Evolutionary conservation across 257 asterid species (phyloP), one percentile per base, ranked within the genome.

Genomic region (Solanum tarapatanum): DNA sequence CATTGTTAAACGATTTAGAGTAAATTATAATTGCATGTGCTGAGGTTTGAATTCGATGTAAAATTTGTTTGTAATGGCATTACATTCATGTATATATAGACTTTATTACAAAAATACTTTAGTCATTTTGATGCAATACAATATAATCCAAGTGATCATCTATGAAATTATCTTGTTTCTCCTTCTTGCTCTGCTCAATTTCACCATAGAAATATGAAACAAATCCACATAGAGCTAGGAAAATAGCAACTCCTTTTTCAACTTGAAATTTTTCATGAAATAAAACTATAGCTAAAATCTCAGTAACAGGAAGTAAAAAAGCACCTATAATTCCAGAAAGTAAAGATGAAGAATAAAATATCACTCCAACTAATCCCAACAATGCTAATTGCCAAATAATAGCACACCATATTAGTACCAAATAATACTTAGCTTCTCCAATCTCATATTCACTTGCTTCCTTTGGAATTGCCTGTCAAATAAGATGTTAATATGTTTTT

Each of bases 291-390:
- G 39, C 77, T 70, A 70, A 30, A 3, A 70, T 32, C 8, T 70
- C 41, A 70, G 2, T 30, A 30, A 70, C 24, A 14, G 12, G 77
- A 70, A 70, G 41, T 3, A 70, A 70, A 4, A 70, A 30, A 2
- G 41, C 77, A 1, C 41, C 77, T 70, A 70, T 70, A 0, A 69
- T 69, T 69, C 76, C 39, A 14, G 36, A 69, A 8, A 69, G 12
- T 9, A 69, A 69, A 69, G 76, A 69, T 69, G 76, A 69, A 13
- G 76, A 69, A 69, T 30, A 69, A 19, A 69, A 69, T 6, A 69
- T 28, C 0, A 69, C 76, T 69, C 76, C 76, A 28, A 66, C 73
- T 24, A 66, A 26, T 24, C 95, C 96, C 93, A 73, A 10, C 11
- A 73, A 23, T 19, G 80, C 45, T 9, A 73, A 35, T 73, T 73